Evolutionary conservation across 805 yeast genomes (phyloP).

Genomic region (Zygotorulaspora danielsina): DNA sequence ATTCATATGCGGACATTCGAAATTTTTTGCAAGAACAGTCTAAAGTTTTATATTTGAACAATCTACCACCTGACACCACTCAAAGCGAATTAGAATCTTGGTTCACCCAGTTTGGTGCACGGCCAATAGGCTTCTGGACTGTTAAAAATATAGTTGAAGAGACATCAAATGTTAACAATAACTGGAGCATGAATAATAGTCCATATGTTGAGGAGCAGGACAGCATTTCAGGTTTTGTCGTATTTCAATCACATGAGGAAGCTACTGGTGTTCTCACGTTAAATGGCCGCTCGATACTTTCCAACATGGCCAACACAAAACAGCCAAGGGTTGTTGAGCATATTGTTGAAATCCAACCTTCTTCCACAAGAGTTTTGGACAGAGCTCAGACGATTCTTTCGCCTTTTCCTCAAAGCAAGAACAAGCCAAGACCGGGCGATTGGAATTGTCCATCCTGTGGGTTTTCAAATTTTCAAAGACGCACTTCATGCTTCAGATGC

Average conservation of each 20-base stretch:
- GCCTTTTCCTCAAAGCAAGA: slow-evolving; percentile 80
- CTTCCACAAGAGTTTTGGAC: slow-evolving; percentile 71
- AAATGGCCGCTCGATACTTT: slow-evolving; percentile 59
- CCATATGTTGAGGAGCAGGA: slow-evolving; percentile 43
- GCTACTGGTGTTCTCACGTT: slow-evolving; percentile 72
- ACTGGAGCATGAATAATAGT: slow-evolving; percentile 27
- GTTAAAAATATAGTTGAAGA: slow-evolving; percentile 50
- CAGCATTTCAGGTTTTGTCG: slow-evolving; percentile 73
- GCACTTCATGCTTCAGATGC: slow-evolving; percentile 92
- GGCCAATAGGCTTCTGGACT: slow-evolving; percentile 89
- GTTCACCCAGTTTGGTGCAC: slow-evolving; percentile 82
- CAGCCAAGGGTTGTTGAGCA: slow-evolving; percentile 47
- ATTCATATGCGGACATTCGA: slow-evolving; percentile 65
- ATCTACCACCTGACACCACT: slow-evolving; percentile 79
- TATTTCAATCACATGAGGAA: slow-evolving; percentile 79
- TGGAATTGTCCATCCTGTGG: slow-evolving; percentile 99
- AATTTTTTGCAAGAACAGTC: slow-evolving; percentile 69
- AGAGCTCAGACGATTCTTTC: slow-evolving; percentile 75
- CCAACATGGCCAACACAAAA: slow-evolving; percentile 35
- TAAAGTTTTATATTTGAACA: slow-evolving; percentile 72
- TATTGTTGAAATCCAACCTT: slow-evolving; percentile 81
- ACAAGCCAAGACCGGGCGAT: slow-evolving; percentile 93
- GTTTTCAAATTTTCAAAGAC: slow-evolving; percentile 87
- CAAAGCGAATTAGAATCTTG: slow-evolving; percentile 87
- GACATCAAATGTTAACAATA: slow-evolving; percentile 23